Base-by-base conservation (phyloP, 768 basidiomycete species). In the Gymnopilus junonius region DNA sequence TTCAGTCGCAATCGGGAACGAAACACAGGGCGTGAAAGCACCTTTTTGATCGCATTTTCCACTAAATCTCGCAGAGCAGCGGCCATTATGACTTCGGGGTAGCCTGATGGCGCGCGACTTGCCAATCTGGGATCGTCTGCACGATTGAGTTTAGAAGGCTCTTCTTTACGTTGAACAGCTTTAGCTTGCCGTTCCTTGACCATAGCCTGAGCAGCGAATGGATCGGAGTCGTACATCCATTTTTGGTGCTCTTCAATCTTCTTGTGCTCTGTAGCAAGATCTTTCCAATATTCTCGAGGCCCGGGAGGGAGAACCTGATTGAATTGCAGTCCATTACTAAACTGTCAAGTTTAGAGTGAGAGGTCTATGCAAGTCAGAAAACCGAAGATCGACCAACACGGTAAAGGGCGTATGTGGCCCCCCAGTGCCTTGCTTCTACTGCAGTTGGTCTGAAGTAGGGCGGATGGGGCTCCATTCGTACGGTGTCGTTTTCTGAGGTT, bases 161-260 rank as follows among this genome's bases (percentile, higher is more conserved):
- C 72, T 71, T 81, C 74, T 70, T 79, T 78, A 76, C 77, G 84
- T 73, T 82, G 76, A 20, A 81, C 74, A 31, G 82, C 80, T 63
- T 86, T 87, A 27, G 75, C 80, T 71, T 93, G 92, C 35, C 91
- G 80, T 45, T 86, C 83, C 14, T 87, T 83, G 2, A 93, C 90
- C 59, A 82, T 80, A 65, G 85, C 86, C 61, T 82, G 83, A 6
- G 93, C 92, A 17, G 84, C 82, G 69, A 95, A 97, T 2, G 94
- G 95, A 79, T 97, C 94, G 6, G 88, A 79, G n/a, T 87, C 83
- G 68, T 92, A 97, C 86, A 93, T 91, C 94, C 94, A 96, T 55
- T 83, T 84, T 71, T 86, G 83, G 72, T 94, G 91, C 2, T 87
- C 82, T 1, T 89, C 87, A 3, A 83, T 81, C 17, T 74, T 74